phyloP scores from a whole-genome alignment of 345 rosid species.

The rapeseed (Brassica napus) region Da-Ae NC_063445.1:13413501-13414000 shows the following conservation, averaged over 20 bases:
- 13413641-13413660: neutral
- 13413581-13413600: constrained; percentile 34
- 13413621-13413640: neutral
- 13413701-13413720: constrained; percentile 52
- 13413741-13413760: constrained; percentile 30
- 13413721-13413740: constrained; percentile 40
- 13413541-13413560: constrained; percentile 47
- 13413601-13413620: neutral
- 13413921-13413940: constrained; percentile 1
- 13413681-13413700: neutral
- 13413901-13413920: constrained; percentile 6
- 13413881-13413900: constrained; percentile 23
- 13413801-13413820: neutral
- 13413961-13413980: neutral
- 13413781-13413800: neutral
- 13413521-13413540: constrained; percentile 43
- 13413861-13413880: constrained; percentile 36
- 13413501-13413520: constrained; percentile 89
- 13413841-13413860: constrained; percentile 22
- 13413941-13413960: neutral
- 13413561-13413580: constrained; percentile 59
- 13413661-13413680: neutral
- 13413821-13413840: neutral
- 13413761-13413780: constrained; percentile 33
- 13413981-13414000: neutral